A percentile compares a stretch with the other conserved stretches of the same genome.
These are phyloP conservation scores for Yarrowia divulgata DNA, from an alignment of 805 yeast genomes.

Conservation along the genomic window DNA sequence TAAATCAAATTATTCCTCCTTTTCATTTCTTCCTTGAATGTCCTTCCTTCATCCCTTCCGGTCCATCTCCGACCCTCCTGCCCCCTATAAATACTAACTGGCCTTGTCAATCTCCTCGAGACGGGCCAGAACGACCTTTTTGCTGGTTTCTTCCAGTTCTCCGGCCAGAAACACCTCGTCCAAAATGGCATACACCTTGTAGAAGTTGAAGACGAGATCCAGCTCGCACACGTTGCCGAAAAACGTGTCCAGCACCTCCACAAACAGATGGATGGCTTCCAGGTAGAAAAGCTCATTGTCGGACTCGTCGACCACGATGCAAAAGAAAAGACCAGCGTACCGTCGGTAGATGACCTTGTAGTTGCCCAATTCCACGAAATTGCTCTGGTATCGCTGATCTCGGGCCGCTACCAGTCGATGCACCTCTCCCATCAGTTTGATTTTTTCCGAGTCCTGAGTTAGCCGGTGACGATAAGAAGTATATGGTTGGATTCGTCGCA, in stretches of 20 bases:
- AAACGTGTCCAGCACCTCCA: slow-evolving; percentile 83
- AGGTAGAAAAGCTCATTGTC: slow-evolving; percentile 86
- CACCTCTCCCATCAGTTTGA: slow-evolving; percentile 63
- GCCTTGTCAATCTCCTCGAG: slow-evolving; percentile 60
- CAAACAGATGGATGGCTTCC: slow-evolving; percentile 85
- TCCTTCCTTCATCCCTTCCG: no score
- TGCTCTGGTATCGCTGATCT: slow-evolving; percentile 83
- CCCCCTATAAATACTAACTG: neutral
- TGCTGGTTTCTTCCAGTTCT: slow-evolving; percentile 86
- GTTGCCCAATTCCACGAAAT: slow-evolving; percentile 75
- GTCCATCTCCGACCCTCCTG: no score
- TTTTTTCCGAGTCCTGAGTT: slow-evolving; percentile 55
- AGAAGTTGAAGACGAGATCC: slow-evolving; percentile 90
- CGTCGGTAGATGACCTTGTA: slow-evolving; percentile 80
- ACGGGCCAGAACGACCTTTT: slow-evolving; percentile 68
- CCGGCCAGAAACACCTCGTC: slow-evolving; percentile 93
- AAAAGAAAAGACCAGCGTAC: slow-evolving; percentile 90
- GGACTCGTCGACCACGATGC: slow-evolving; percentile 76
- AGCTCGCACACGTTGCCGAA: slow-evolving; percentile 93
- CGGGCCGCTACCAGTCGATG: slow-evolving; percentile 82
- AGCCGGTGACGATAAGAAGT: slow-evolving; percentile 44
- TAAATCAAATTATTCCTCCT: slow-evolving; percentile 3
- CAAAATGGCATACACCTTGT: slow-evolving; percentile 77
- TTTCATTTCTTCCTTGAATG: no score
- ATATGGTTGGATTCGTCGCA: slow-evolving; percentile 44